These are phyloP conservation scores for Phytophthora palmivora DNA, from an alignment of 352 stramenopile species.

Conservation along the genomic window DNA sequence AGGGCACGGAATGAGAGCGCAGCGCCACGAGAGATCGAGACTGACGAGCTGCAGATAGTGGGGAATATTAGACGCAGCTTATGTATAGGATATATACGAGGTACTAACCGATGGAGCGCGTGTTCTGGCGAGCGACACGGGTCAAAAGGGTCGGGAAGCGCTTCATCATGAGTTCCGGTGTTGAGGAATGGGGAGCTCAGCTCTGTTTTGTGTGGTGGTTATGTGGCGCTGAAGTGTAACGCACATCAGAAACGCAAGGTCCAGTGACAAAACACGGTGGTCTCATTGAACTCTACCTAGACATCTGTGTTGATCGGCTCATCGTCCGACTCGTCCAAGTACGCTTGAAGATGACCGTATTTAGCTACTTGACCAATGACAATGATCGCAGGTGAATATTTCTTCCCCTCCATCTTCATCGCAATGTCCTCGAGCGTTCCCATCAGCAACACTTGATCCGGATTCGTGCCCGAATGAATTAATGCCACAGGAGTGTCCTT, in stretches of 20 bases:
- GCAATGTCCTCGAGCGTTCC: constrained; percentile 62
- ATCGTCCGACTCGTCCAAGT: constrained; percentile 59
- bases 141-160: constrained; percentile 30
- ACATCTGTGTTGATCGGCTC: constrained; percentile 42
- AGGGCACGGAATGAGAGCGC: constrained; percentile 8
- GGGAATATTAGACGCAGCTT: not conserved
- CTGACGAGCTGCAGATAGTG: constrained; percentile 4
- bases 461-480: constrained; percentile 66
- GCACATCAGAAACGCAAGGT: constrained; percentile 4
- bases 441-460: constrained; percentile 60
- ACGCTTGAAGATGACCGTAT: constrained; percentile 61
- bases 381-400: constrained; percentile 79
- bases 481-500: constrained; percentile 60
- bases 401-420: constrained; percentile 49
- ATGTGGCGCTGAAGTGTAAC: constrained; percentile 14
- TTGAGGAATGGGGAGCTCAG: constrained; percentile 2
- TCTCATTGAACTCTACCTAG: constrained; percentile 9
- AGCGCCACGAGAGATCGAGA: constrained; percentile 15
- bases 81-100: too few relatives aligned
- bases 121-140: constrained; percentile 24
- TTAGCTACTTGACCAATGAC: constrained; percentile 67
- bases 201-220: constrained; percentile 22
- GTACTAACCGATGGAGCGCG: constrained; percentile 12
- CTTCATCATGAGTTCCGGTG: constrained; percentile 30
- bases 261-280: too few relatives aligned